These are phyloP conservation scores for Saccharomyces mikatae DNA, from an alignment of 805 yeast species.

Conservation along the genomic window DNA sequence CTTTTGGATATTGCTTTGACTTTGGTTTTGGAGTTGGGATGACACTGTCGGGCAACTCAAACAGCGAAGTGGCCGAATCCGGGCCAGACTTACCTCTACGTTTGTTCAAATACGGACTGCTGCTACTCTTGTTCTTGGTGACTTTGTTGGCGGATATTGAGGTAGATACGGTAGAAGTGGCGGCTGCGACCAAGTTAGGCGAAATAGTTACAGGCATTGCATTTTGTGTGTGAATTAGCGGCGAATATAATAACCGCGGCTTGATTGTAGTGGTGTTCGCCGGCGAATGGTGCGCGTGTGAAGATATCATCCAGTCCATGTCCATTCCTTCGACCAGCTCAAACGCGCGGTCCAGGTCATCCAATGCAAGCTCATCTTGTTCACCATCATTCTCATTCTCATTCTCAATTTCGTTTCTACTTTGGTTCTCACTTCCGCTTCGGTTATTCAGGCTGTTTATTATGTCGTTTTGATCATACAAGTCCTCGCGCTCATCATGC, in stretches of 20 bases:
- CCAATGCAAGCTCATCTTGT: neutral
- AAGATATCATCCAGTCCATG: slow-evolving; percentile 11
- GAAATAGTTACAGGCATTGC: neutral
- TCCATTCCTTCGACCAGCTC: neutral
- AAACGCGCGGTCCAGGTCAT: neutral
- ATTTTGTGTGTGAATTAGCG: neutral
- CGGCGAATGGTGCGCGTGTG: neutral
- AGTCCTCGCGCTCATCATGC: slow-evolving; percentile 18
- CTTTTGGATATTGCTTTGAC: slow-evolving; percentile 1
- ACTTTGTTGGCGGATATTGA: neutral
- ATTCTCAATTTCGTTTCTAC: slow-evolving; percentile 18
- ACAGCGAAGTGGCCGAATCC: neutral
- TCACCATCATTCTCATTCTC: slow-evolving; percentile 4
- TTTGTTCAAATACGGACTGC: neutral
- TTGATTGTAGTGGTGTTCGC: neutral
- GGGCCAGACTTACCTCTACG: neutral
- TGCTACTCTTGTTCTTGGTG: neutral
- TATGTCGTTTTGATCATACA: slow-evolving; percentile 13
- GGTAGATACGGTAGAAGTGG: neutral
- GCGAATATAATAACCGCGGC: neutral
- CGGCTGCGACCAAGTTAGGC: neutral
- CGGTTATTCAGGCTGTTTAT: slow-evolving; percentile 31
- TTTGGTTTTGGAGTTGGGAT: neutral
- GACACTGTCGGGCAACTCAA: neutral
- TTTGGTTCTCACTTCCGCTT: slow-evolving; percentile 6